Evolutionary conservation across 1,284 basidiomycete species (phyloP).

Genomic region (Ceratobasidium sp.): DNA sequence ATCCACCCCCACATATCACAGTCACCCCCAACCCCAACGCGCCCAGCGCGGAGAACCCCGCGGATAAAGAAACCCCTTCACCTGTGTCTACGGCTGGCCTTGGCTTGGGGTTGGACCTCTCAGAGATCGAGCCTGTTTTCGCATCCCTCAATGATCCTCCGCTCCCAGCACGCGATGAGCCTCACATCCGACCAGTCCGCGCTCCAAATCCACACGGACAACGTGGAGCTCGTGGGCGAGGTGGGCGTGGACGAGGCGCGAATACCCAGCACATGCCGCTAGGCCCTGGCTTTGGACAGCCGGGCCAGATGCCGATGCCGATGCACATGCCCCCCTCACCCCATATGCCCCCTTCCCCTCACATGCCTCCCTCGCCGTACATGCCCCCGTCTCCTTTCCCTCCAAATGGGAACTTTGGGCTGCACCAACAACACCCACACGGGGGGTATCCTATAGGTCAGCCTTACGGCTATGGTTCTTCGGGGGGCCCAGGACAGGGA

Average conservation of each 20-base stretch:
- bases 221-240: conserved; percentile 40
- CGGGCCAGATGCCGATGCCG: conserved; percentile 16
- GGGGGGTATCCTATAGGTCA: conserved; percentile 22
- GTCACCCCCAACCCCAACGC: conserved; percentile 14
- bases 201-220: conserved; percentile 17
- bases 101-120: conserved; percentile 30
- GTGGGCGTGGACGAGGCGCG: conserved; percentile 26
- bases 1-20: conserved; percentile 41
- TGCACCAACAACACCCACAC: not conserved
- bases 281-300: conserved; percentile 10
- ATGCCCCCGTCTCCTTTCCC: conserved; percentile 17
- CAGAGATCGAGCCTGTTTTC: conserved; percentile 30
- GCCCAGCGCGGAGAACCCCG: not conserved
- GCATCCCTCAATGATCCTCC: conserved; percentile 39
- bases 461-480: not conserved
- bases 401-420: conserved; percentile 21
- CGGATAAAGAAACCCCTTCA: not conserved
- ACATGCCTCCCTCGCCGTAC: conserved; percentile 40
- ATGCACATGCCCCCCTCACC: conserved; percentile 38
- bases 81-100: not conserved
- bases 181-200: conserved; percentile 28
- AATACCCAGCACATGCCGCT: not conserved
- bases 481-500: not conserved
- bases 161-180: conserved; percentile 15
- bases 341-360: conserved; percentile 20